Percentiles rank a stretch among this genome's conserved stretches.
Evolutionary conservation across 1,284 basidiomycete species (phyloP).

Genomic region (Microbotryum silenes-acaulis): DNA sequence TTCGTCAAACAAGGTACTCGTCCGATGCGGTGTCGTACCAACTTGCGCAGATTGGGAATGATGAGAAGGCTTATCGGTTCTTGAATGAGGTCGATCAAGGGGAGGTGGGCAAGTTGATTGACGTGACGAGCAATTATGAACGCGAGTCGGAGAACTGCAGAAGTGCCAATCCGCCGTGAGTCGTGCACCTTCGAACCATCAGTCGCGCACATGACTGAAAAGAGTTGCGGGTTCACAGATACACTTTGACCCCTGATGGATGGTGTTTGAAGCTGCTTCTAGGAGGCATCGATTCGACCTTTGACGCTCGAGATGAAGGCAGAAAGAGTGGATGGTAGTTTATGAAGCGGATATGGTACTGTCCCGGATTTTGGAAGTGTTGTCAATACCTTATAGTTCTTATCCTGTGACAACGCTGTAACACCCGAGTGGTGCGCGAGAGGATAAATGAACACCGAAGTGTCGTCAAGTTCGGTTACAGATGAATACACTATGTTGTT

Average conservation of each 20-base stretch:
- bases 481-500: too few species aligned
- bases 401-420: neutral
- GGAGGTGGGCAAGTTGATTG: neutral
- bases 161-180: neutral
- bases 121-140: conserved; percentile 2
- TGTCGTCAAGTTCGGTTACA: neutral
- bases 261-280: conserved; percentile 3
- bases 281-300: neutral
- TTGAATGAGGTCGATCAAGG: neutral
- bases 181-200: too few species aligned
- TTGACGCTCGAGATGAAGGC: neutral
- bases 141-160: neutral
- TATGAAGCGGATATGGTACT: neutral
- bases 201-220: too few species aligned
- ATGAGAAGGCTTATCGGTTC: neutral
- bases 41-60: neutral
- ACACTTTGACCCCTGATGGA: neutral
- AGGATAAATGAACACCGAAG: neutral
- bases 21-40: neutral
- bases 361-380: neutral
- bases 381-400: neutral
- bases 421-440: neutral
- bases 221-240: neutral
- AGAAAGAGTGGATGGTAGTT: neutral
- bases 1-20: neutral